Evolutionary conservation across 768 basidiomycete genomes (phyloP).

Genomic region (Clitopilus hobsonii): DNA sequence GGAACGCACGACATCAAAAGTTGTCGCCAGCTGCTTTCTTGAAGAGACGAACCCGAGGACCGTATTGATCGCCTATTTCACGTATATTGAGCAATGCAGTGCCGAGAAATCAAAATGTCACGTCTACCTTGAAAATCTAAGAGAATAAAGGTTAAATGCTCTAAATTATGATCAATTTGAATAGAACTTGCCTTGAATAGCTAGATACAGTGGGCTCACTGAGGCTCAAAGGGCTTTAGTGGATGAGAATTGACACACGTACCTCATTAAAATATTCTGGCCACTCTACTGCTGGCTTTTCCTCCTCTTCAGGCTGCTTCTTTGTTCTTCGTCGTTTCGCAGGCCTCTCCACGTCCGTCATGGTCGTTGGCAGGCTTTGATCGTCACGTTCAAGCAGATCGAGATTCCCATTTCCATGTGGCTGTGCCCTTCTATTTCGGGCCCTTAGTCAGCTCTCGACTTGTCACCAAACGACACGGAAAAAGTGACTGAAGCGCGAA

Average conservation of each 20-base stretch:
- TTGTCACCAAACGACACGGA: neutral
- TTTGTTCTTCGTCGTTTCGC: constrained; percentile 2
- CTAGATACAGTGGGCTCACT: constrained; percentile 22
- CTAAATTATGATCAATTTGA: too few species aligned
- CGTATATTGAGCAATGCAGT: neutral
- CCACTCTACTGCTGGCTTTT: constrained; percentile 30
- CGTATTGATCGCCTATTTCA: constrained; percentile 73
- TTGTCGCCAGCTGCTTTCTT: constrained; percentile 73
- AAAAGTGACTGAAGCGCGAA: neutral
- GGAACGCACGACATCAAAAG: constrained; percentile 66
- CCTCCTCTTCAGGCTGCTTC: constrained; percentile 7
- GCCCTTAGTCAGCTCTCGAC: neutral
- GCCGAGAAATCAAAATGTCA: constrained; percentile 8
- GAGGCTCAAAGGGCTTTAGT: constrained; percentile 6
- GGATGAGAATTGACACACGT: constrained; percentile 20
- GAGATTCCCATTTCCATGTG: neutral
- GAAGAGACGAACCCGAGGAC: constrained; percentile 85
- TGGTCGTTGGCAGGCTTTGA: neutral
- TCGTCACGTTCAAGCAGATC: neutral
- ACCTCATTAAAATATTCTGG: constrained; percentile 60
- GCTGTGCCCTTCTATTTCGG: neutral
- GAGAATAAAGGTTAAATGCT: too few species aligned
- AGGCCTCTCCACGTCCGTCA: constrained; percentile 4
- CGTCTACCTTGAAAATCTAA: constrained; percentile 31
- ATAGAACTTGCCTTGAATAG: constrained; percentile 51